Evolutionary conservation across 2,329 filamentous ascomycete genomes (phyloP).

Genomic region (Periconia macrospinosa): DNA sequence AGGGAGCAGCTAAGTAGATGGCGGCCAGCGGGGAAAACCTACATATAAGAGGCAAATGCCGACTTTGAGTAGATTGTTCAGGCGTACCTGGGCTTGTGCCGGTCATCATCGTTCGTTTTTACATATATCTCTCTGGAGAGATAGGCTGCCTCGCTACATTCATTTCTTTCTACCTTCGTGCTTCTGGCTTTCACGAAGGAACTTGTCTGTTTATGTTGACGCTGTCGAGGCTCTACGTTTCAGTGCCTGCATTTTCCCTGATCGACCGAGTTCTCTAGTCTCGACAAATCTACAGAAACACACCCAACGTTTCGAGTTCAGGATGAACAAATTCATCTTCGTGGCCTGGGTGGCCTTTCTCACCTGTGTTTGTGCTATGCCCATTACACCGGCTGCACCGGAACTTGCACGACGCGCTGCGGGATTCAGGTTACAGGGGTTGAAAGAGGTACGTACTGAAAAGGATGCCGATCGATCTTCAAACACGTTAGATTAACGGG

Average conservation of each 20-base stretch:
- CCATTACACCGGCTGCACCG: constrained; percentile 41
- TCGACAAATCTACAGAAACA: constrained; percentile 7
- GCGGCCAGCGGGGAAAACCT: background rate
- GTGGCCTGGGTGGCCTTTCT: constrained; percentile 28
- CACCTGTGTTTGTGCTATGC: constrained; percentile 28
- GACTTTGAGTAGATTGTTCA: background rate
- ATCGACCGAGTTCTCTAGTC: constrained; percentile 3
- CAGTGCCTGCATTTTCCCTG: background rate
- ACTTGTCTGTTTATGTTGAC: constrained; percentile 12
- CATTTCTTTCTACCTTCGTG: constrained; percentile 6
- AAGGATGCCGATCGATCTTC: background rate
- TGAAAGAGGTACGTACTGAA: constrained; percentile 28
- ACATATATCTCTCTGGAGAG: constrained; percentile 5
- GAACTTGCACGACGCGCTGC: constrained; percentile 34
- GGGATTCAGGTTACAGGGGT: constrained; percentile 35
- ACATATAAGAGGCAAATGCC: constrained; percentile 6
- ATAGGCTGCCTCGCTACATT: constrained; percentile 6
- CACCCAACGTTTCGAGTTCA: background rate
- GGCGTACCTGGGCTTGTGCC: constrained; percentile 9
- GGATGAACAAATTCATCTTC: constrained; percentile 32
- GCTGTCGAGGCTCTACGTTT: constrained; percentile 8
- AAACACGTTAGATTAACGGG: constrained; percentile 10
- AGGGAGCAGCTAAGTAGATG: constrained; percentile 8
- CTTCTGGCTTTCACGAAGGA: constrained; percentile 13
- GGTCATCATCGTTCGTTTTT: constrained; percentile 5